These are phyloP conservation scores for Alternaria longipes DNA, from an alignment of 2,329 filamentous ascomycete genomes.

Conservation along the genomic window DNA sequence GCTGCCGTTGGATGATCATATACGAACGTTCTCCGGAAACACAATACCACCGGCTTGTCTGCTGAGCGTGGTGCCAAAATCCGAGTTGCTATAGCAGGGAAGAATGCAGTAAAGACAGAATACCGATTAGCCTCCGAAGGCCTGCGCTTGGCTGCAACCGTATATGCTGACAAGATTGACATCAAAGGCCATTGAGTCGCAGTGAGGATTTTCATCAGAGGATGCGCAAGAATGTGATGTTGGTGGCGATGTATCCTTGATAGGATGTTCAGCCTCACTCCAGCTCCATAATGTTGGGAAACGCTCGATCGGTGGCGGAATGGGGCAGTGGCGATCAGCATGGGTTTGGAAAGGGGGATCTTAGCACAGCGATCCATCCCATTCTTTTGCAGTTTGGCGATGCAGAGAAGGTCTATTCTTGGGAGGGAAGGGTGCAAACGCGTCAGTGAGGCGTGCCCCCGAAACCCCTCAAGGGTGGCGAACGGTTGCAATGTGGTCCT, in stretches of 20 bases:
- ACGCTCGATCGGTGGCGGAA: constrained; percentile 2
- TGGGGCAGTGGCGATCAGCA: constrained; percentile 4
- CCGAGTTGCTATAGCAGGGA: neutral
- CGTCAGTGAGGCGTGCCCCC: neutral
- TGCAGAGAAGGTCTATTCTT: constrained; percentile 4
- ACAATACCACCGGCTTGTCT: neutral
- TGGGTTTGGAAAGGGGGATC: constrained; percentile 1
- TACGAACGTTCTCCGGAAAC: neutral
- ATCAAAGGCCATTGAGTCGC: neutral
- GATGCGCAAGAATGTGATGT: neutral
- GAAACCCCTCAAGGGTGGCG: neutral
- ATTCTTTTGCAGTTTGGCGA: constrained; percentile 4
- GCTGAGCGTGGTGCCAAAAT: neutral
- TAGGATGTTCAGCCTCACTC: neutral
- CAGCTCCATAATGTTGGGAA: constrained; percentile 2
- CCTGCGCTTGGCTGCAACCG: neutral
- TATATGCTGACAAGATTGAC: neutral
- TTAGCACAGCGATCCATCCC: neutral
- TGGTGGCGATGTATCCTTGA: neutral
- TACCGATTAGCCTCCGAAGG: neutral
- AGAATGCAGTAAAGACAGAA: neutral
- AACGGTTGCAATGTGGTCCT: neutral
- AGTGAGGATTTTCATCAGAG: neutral
- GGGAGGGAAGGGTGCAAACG: constrained; percentile 1
- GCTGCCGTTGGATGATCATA: neutral